Conservation (phyloP, 1,284 basidiomycete species). For the Rhodotorula sp. region DNA sequence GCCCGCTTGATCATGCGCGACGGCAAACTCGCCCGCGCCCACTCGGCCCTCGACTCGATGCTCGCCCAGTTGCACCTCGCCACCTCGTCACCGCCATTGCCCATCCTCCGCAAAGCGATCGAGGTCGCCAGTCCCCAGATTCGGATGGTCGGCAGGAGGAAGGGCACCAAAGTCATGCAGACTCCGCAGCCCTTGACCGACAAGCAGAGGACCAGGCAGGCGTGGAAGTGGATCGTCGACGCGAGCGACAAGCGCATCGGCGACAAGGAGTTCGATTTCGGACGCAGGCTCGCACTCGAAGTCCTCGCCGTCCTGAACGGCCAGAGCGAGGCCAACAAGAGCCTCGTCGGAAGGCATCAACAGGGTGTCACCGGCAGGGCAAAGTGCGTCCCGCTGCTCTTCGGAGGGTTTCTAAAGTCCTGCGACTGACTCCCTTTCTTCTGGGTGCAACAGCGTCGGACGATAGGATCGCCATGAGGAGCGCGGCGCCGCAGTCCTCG, state of each 20-base stretch:
- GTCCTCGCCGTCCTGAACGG: conserved; percentile 50
- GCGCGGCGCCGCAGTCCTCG: not conserved
- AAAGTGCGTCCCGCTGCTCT: conserved; percentile 11
- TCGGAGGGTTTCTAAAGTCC: not conserved
- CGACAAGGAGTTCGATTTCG: conserved; percentile 45
- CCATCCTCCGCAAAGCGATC: conserved; percentile 48
- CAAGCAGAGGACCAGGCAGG: conserved; percentile 47
- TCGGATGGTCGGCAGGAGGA: conserved; percentile 48
- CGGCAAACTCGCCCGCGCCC: conserved; percentile 50
- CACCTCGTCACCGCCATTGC: conserved; percentile 48
- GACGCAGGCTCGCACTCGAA: conserved; percentile 49
- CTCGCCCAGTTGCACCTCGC: conserved; percentile 45
- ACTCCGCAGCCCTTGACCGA: conserved; percentile 49
- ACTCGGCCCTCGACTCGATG: conserved; percentile 45
- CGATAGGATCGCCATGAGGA: not conserved
- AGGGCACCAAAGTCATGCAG: conserved; percentile 47
- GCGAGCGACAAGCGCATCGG: conserved; percentile 48
- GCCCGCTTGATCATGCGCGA: conserved; percentile 50
- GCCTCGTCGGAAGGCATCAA: conserved; percentile 45
- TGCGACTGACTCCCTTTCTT: not conserved
- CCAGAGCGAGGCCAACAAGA: conserved; percentile 47
- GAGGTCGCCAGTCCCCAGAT: conserved; percentile 46
- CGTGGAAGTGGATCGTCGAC: conserved; percentile 51
- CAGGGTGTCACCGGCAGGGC: conserved; percentile 27
- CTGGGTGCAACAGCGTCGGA: not conserved